phyloP scores from a whole-genome alignment of 2,329 filamentous ascomycete species.

The Fusarium subtropicale region DNA sequence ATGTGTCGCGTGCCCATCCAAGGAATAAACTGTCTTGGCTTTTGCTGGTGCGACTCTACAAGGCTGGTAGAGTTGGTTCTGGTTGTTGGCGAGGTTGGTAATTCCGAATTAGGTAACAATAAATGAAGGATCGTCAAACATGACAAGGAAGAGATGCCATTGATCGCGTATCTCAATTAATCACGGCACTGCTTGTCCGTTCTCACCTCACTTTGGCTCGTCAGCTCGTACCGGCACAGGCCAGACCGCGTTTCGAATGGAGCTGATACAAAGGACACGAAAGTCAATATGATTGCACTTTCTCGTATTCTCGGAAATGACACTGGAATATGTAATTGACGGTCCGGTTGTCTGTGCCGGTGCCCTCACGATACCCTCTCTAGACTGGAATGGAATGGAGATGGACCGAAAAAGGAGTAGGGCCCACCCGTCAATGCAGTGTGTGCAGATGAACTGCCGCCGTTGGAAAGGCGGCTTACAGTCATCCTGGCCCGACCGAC shows the following conservation, averaged over 20 bases:
- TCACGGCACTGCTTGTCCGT: background rate
- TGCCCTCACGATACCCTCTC: background rate
- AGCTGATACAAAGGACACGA: slow-evolving; percentile 2
- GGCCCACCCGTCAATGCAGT: slow-evolving; percentile 27
- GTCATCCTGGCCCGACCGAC: background rate
- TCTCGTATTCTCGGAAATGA: slow-evolving; percentile 31
- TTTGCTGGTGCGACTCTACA: background rate
- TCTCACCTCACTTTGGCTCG: background rate
- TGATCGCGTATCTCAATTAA: slow-evolving; percentile 20
- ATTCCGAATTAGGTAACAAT: slow-evolving; percentile 4
- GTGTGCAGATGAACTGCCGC: slow-evolving; percentile 28
- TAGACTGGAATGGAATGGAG: background rate
- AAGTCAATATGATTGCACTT: background rate
- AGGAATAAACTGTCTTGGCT: slow-evolving; percentile 13
- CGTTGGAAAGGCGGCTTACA: slow-evolving; percentile 29
- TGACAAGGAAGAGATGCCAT: slow-evolving; percentile 13
- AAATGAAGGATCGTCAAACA: slow-evolving; percentile 18
- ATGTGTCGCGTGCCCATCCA: slow-evolving; percentile 28
- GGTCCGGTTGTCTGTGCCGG: slow-evolving; percentile 11
- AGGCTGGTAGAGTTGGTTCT: background rate
- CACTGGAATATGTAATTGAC: slow-evolving; percentile 1
- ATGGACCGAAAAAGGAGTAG: slow-evolving; percentile 17
- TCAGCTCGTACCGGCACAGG: background rate
- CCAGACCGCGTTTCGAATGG: background rate
- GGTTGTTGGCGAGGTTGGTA: background rate